Base-by-base conservation (phyloP, 768 basidiomycete species). In the Pleurotus platypus region DNA sequence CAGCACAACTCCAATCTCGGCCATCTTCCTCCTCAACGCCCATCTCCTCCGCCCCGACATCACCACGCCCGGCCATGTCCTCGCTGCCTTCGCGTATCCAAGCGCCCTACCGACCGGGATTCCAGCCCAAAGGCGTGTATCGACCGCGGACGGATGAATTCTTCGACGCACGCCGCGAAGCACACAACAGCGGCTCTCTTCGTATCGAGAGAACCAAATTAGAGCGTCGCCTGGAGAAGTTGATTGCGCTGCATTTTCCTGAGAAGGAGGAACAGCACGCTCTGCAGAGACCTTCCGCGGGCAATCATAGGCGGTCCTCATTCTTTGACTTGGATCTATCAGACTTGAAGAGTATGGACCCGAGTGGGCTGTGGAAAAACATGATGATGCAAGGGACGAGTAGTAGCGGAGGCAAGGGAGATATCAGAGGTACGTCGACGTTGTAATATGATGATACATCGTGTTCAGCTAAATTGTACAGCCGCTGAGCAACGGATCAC, bases 401-500 rank as follows among this genome's bases (percentile, higher is more conserved):
- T 61, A 74, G 70, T 22, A 74, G 76, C 22, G 75, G 74, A 2
- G 71, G 77, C n/a, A 86, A 85, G 60, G 74, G 70, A 15, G 84
- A 90, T 60, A 80, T 89, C 47, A 77, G 92, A 75, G 85, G 92
- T 92, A 64, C 6, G 47, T 26, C 18, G 9, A 35, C 27, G 13
- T 61, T 46, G 43, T 30, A 16, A 26, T 56, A 5, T 20, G 26
- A 56, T 40, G 22, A 6, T 3, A 55, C 43, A 56, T 18, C 1
- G 30, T 8, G 11, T 11, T 8, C 43, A 30, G 22, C 9, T 57
- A 27, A 55, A 55, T 59, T 18, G 49, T 26, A 46, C 26, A 90
- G 88, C 81, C 54, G 87, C 86, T 2, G 96, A 99, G 70, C 95
- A 96, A 70, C 77, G 82, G 45, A 94, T 99, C 62, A 94, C 97